Percentiles rank a stretch among this genome's conserved stretches.
These are phyloP conservation scores for Huntiella bhutanensis DNA, from an alignment of 2,329 filamentous ascomycete genomes.

Conservation along the genomic window DNA sequence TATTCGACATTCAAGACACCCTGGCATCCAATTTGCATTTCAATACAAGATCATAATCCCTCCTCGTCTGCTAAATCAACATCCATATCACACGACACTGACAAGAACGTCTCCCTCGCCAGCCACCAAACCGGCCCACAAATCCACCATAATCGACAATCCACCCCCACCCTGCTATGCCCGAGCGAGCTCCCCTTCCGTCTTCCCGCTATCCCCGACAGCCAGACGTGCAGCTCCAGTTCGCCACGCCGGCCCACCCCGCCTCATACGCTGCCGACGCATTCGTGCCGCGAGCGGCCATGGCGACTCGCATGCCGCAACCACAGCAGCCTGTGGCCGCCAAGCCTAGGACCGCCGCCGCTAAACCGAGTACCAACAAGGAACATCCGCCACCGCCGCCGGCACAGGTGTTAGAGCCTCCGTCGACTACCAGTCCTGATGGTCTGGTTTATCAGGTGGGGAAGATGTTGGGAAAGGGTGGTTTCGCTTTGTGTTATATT, in stretches of 20 bases:
- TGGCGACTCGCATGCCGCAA: conserved; percentile 33
- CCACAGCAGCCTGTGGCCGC: conserved; percentile 18
- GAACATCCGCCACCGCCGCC: conserved; percentile 49
- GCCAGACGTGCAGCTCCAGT: neutral
- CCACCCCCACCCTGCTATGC: conserved; percentile 3
- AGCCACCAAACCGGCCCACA: no score
- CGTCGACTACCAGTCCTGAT: conserved; percentile 48
- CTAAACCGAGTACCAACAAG: conserved; percentile 42
- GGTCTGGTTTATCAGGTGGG: conserved; percentile 58
- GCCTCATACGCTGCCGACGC: conserved; percentile 35
- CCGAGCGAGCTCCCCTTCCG: conserved; percentile 10
- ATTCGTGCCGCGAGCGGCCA: conserved; percentile 44
- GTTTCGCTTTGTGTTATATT: conserved; percentile 66
- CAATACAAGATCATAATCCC: no score
- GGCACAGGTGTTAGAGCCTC: conserved; percentile 37
- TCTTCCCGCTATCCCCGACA: conserved; percentile 4
- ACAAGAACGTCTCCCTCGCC: no score
- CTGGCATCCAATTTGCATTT: no score
- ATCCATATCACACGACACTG: no score
- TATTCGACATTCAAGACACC: no score
- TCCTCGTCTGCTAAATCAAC: no score
- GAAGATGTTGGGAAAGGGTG: conserved; percentile 58
- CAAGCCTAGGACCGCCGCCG: conserved; percentile 26
- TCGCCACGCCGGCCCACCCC: neutral
- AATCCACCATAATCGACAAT: neutral